Evolutionary conservation across 2,329 filamentous ascomycete species (phyloP).

Genomic region (Calonectria multiphialidica): DNA sequence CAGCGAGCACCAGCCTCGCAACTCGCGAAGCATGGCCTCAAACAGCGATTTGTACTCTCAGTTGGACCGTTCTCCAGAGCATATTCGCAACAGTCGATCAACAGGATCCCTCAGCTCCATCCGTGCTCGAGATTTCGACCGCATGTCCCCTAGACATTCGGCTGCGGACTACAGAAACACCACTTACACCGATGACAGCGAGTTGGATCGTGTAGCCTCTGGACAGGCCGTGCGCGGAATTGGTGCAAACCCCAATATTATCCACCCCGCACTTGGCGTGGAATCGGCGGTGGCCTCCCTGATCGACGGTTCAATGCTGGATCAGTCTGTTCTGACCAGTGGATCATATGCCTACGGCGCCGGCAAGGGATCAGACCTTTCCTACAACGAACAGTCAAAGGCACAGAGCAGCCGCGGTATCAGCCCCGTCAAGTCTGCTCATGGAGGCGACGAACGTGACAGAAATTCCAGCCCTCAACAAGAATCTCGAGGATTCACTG

Average conservation of each 20-base stretch:
- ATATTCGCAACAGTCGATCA: constrained; percentile 49
- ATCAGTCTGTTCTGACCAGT: constrained; percentile 76
- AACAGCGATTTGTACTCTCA: constrained; percentile 71
- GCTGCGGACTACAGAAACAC: constrained; percentile 67
- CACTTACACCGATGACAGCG: constrained; percentile 64
- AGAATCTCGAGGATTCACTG: constrained; percentile 61
- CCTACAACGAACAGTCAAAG: constrained; percentile 46
- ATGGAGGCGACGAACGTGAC: constrained; percentile 53
- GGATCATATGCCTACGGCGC: constrained; percentile 64
- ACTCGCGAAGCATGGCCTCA: constrained; percentile 65
- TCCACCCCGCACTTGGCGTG: constrained; percentile 78
- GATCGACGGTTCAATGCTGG: constrained; percentile 77
- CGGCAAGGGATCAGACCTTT: constrained; percentile 51
- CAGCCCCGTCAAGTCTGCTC: constrained; percentile 58
- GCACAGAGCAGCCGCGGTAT: constrained; percentile 49
- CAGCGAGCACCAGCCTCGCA: constrained; percentile 69
- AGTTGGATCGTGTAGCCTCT: constrained; percentile 70
- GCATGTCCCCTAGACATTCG: constrained; percentile 65
- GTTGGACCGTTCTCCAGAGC: constrained; percentile 64
- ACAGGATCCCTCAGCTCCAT: constrained; percentile 52
- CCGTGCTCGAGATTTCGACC: constrained; percentile 64
- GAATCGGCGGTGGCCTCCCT: constrained; percentile 94
- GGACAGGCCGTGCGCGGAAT: constrained; percentile 79
- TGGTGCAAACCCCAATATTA: constrained; percentile 80
- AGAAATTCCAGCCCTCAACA: constrained; percentile 55